Base-by-base conservation (phyloP, 176 grass and related monocot species). In the Lolium multiflorum region DNA sequence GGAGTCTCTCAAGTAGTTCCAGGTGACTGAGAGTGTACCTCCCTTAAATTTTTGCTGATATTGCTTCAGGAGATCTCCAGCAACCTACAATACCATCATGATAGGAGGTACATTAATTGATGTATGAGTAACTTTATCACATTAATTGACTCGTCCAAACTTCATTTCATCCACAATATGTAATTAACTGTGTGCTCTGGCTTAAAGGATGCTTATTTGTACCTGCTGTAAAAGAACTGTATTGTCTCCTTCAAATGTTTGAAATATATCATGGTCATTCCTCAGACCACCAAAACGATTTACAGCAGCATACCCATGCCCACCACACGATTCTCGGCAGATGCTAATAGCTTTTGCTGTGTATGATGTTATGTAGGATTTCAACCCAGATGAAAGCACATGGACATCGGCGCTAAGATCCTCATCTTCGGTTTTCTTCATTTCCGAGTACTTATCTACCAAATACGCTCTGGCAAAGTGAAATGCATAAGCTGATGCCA, bases 251-350 rank as follows among this genome's bases (percentile, higher is more conserved):
- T 99, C 97, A 83, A 99, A 99, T 21, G 97, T 99, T 80, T 99
- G 97, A 83, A 99, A 99, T 90, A 99, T 99, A 85, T 99, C 97
- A 90, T 99, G 97, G 87, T 99, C 97, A 84, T 92, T 96, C 41
- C 97, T 85, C 71, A 99, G 75, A 62, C 82, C 84, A 61, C 97
- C 97, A 74, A 98, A 99, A 16, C 89, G 93, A 85, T 99, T 99
- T 72, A 99, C 94, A 9, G 97, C 97, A 68, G 97, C 97, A 86
- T 99, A 99, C 15, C 97, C 97, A 94, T 98, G 97, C 51, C 97
- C 97, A 39, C 97, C 94, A 7, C 97, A 98, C 7, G 97, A 88
- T 84, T 98, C 97, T 54, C 94, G 87, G 84, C 97, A 98, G 60
- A 74, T 89, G 75, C 97, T 98, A 39, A 98, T 90, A 41, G 93